Evolutionary conservation across 768 basidiomycete species (phyloP), one percentile per base, ranked within the genome.

Genomic region (Boletus reticuloceps): DNA sequence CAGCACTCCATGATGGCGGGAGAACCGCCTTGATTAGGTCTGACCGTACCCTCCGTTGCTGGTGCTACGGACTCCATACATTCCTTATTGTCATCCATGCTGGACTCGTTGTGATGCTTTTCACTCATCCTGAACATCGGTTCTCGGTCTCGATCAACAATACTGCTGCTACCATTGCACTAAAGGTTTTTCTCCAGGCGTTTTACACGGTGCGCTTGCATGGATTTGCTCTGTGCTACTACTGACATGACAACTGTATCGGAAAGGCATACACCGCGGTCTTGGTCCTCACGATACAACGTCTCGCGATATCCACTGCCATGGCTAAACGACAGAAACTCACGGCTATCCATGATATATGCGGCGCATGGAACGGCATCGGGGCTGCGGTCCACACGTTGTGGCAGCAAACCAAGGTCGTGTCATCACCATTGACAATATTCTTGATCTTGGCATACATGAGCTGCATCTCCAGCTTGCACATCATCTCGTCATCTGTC

Each of bases 401-500:
- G 19, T 68, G 64, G 64, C 47, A 56, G 20, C 67, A 68, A 56
- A 60, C 46, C n/a, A 45, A 51, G 16, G 34, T 68, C 25, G 13
- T 52, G 0, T 51, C 68, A 3, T 50, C 61, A 1, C 51, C 55
- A 0, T 25, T 6, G 3, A 29, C 34, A 13, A 50, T 57, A n/a
- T 16, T 64, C 13, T 25, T 44, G 12, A 50, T 54, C 3, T 25
- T 64, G 13, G n/a, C 47, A 4, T 68, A 68, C 45, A 47, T 69
- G 8, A 34, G 27, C 9, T 54, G 51, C 20, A 60, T 69, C 38
- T 47, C 54, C 2, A 54, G 48, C 4, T 49, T 69, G 4, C 65
- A 69, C 47, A 58, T 69, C 20, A 29, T 64, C 11, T 69, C 65
- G 0, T 55, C 67, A 1, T 53, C 68, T 0, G 42, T 69, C 45